A percentile compares a stretch with the other conserved stretches of the same genome.
Evolutionary conservation across 1,139 yeast genomes (phyloP).

Genomic region (Sugiyamaella novakii): DNA sequence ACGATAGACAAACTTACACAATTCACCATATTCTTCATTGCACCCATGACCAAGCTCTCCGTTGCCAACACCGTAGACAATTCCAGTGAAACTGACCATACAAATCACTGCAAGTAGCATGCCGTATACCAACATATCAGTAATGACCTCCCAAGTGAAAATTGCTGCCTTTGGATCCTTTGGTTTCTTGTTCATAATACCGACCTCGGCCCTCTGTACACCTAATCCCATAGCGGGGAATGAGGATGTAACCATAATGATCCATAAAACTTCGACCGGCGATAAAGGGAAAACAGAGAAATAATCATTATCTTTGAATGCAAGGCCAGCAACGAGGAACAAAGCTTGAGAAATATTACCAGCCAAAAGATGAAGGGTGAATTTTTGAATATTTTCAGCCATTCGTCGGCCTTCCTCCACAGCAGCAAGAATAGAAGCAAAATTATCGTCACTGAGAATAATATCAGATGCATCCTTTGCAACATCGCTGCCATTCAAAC

Average conservation of each 20-base stretch:
- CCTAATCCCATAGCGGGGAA: slow-evolving; percentile 91
- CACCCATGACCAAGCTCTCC: slow-evolving; percentile 70
- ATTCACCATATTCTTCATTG: slow-evolving; percentile 51
- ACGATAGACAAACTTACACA: slow-evolving; percentile 68
- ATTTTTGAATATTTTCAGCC: slow-evolving; percentile 79
- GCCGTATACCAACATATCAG: slow-evolving; percentile 78
- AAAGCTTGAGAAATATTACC: slow-evolving; percentile 80
- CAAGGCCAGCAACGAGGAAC: slow-evolving; percentile 70
- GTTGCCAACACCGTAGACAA: slow-evolving; percentile 53
- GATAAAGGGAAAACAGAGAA: slow-evolving; percentile 74
- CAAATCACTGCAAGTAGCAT: slow-evolving; percentile 73
- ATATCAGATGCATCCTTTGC: slow-evolving; percentile 82
- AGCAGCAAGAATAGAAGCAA: slow-evolving; percentile 74
- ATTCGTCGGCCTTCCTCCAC: slow-evolving; percentile 83
- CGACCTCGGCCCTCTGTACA: slow-evolving; percentile 66
- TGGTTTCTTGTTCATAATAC: slow-evolving; percentile 68
- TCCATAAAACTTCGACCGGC: slow-evolving; percentile 81
- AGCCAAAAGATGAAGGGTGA: slow-evolving; percentile 75
- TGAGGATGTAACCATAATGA: slow-evolving; percentile 74
- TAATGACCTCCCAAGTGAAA: slow-evolving; percentile 68
- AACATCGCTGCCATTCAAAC: slow-evolving; percentile 77
- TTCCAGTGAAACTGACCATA: slow-evolving; percentile 64
- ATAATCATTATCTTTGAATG: slow-evolving; percentile 60
- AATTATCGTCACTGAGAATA: slow-evolving; percentile 71
- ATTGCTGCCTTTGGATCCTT: slow-evolving; percentile 57